phyloP scores from a whole-genome alignment of 345 rosid species.

The Mercurialis annua region DNA sequence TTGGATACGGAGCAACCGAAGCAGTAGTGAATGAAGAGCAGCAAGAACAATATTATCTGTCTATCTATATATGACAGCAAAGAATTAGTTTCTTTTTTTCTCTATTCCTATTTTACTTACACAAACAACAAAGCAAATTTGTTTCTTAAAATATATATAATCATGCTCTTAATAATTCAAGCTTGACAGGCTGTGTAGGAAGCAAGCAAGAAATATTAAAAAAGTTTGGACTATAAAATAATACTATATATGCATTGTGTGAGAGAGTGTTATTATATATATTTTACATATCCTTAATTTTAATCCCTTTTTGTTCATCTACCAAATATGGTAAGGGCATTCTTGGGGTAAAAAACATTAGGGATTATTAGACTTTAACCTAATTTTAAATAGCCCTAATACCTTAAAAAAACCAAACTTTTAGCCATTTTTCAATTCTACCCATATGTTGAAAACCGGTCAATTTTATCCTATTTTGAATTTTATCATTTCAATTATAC shows the following conservation, averaged over 20 bases:
- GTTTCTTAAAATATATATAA: slow-evolving; percentile 20
- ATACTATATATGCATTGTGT: slow-evolving; percentile 18
- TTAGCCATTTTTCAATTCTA: too few species aligned
- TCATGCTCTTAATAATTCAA: slow-evolving; percentile 44
- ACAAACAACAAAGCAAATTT: slow-evolving; percentile 43
- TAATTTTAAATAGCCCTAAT: too few species aligned
- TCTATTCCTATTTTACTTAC: slow-evolving; percentile 27
- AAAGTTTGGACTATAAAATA: slow-evolving; percentile 29
- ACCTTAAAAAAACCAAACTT: too few species aligned
- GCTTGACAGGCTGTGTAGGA: slow-evolving; percentile 80
- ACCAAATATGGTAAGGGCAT: too few species aligned
- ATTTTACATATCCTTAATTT: too few species aligned
- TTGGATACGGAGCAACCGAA: slow-evolving; percentile 40
- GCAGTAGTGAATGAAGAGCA: slow-evolving; percentile 5
- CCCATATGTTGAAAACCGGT: too few species aligned
- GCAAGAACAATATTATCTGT: slow-evolving; percentile 20
- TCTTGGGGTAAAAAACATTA: too few species aligned
- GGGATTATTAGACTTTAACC: slow-evolving; percentile 2
- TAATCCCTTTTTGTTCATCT: too few species aligned
- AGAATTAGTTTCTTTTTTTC: slow-evolving; percentile 12
- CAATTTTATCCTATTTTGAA: too few species aligned
- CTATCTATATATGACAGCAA: slow-evolving; percentile 19
- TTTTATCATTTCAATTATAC: too few species aligned
- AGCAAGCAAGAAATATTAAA: slow-evolving; percentile 22
- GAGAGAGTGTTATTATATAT: too few species aligned